Evolutionary conservation across 164 flowering plant species (phyloP).

Genomic region (Malania oleifera): DNA sequence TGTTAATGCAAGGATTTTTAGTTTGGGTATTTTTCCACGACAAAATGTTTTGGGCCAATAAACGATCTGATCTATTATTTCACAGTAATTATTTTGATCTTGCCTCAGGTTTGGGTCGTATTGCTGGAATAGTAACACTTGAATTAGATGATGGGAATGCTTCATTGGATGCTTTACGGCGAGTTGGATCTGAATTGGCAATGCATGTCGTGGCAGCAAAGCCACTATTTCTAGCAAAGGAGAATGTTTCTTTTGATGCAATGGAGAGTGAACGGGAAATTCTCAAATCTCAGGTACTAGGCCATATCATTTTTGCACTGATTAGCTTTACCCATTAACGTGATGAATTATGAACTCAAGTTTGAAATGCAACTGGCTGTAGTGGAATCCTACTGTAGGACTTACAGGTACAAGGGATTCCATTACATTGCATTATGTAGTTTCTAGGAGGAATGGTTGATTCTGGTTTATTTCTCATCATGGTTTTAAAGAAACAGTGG

Average conservation of each 20-base stretch:
- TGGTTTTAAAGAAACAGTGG: no score
- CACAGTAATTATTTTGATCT: neutral
- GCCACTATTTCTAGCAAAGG: conserved; percentile 82
- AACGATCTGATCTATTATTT: neutral
- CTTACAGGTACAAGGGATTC: no score
- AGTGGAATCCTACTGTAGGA: neutral
- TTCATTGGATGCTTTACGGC: conserved; percentile 54
- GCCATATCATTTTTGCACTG: neutral
- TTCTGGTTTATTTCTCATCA: no score
- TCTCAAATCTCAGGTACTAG: conserved; percentile 78
- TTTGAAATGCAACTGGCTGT: neutral
- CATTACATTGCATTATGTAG: no score
- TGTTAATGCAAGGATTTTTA: no score
- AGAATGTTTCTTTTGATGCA: conserved; percentile 74
- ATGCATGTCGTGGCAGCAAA: conserved; percentile 96
- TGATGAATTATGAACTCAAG: neutral
- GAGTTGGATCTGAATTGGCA: conserved; percentile 87
- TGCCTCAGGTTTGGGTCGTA: conserved; percentile 79
- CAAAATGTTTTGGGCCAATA: neutral
- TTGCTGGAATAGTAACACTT: conserved; percentile 80
- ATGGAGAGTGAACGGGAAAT: conserved; percentile 75
- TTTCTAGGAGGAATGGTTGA: no score
- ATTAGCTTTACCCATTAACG: neutral
- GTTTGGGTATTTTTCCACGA: no score
- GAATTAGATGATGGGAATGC: conserved; percentile 52